These are phyloP conservation scores for Brettanomyces bruxellensis DNA, from an alignment of 805 yeast species.

Conservation along the genomic window DNA sequence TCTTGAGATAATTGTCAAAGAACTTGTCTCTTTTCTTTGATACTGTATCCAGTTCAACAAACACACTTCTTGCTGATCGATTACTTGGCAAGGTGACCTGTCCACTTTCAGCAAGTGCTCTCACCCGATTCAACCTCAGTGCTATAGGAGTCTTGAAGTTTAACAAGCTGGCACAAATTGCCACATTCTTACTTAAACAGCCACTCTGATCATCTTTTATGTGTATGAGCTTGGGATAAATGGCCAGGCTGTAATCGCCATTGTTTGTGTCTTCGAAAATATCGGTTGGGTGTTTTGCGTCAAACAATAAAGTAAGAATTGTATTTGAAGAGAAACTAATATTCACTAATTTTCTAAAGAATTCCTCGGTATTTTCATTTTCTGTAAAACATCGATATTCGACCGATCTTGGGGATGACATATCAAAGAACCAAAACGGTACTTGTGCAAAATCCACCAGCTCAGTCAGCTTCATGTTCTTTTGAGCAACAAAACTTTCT, in stretches of 20 bases:
- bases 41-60: constrained; percentile 8
- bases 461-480: background rate
- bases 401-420: background rate
- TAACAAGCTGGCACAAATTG: background rate
- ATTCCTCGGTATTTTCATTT: background rate
- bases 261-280: background rate
- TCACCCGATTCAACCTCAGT: background rate
- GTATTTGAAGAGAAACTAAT: background rate
- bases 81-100: background rate
- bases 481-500: background rate
- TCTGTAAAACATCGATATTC: background rate
- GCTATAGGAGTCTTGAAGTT: background rate
- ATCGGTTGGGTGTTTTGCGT: background rate
- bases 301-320: background rate
- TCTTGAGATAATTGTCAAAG: constrained; percentile 14
- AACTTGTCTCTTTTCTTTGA: constrained; percentile 11
- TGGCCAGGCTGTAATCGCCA: background rate
- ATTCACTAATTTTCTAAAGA: background rate
- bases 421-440: background rate
- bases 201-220: too few relatives aligned
- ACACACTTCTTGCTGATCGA: constrained; percentile 1
- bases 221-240: too few relatives aligned
- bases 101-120: background rate
- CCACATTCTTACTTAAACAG: background rate
- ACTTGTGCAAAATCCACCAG: background rate